Percentiles rank a stretch among this genome's conserved stretches.
phyloP scores from a whole-genome alignment of 768 basidiomycete genomes.

The Dentipellis fragilis region DNA sequence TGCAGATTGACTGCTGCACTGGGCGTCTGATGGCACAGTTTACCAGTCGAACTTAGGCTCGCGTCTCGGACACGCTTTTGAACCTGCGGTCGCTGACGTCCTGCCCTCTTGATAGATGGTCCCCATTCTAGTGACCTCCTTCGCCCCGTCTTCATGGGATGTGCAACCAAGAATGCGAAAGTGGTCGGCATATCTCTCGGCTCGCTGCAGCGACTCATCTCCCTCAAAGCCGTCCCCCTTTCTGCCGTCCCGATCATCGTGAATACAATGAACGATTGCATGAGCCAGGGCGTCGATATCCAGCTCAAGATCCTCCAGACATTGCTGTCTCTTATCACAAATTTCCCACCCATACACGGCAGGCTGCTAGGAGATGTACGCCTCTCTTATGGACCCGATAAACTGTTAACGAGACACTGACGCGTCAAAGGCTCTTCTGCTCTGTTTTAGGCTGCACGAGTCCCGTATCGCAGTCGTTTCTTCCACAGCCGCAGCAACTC shows the following conservation, averaged over 20 bases:
- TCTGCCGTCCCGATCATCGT: constrained; percentile 73
- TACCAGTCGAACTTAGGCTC: too few relatives aligned
- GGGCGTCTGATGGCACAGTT: not conserved
- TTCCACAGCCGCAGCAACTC: constrained; percentile 91
- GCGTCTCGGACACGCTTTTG: not conserved
- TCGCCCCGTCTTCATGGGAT: constrained; percentile 87
- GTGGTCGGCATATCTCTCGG: constrained; percentile 88
- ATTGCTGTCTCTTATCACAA: constrained; percentile 81
- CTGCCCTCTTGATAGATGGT: constrained; percentile 37
- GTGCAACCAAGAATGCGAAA: constrained; percentile 87
- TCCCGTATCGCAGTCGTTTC: constrained; percentile 94
- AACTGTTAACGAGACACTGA: not conserved
- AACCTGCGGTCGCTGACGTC: not conserved
- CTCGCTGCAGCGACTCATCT: constrained; percentile 83
- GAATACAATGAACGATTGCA: constrained; percentile 75
- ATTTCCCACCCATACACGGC: constrained; percentile 77
- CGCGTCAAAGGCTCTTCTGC: constrained; percentile 60
- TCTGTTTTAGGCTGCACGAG: constrained; percentile 94
- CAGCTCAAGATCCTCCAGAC: constrained; percentile 92
- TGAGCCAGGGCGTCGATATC: constrained; percentile 93
- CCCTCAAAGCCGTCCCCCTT: constrained; percentile 76
- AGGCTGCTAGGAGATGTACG: constrained; percentile 71
- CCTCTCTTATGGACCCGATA: constrained; percentile 5
- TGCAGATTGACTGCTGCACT: not conserved
- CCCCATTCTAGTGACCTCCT: constrained; percentile 75